Percentiles rank a stretch among this genome's conserved stretches.
Conservation (phyloP, 1,284 basidiomycete species). For the Anthracocystis setariae region DNA sequence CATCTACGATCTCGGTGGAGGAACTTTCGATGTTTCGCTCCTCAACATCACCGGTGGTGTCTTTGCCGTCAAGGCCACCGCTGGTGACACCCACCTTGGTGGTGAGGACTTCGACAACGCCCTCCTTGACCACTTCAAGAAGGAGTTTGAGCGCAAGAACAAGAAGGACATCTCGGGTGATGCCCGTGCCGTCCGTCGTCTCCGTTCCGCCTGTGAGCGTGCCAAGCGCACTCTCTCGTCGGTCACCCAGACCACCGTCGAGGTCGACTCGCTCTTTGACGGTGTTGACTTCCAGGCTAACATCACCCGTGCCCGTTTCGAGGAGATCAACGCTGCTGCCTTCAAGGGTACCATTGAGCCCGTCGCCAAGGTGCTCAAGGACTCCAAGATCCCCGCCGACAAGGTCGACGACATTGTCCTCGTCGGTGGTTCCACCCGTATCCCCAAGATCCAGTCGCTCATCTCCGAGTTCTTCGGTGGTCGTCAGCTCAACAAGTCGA, state of each 20-base stretch:
- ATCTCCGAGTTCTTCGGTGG: conserved; percentile 98
- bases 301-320: conserved; percentile 86
- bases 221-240: conserved; percentile 98
- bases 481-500: conserved; percentile 95
- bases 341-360: conserved; percentile 99
- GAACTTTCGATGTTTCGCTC: conserved; percentile 77
- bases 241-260: conserved; percentile 96
- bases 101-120: conserved; percentile 99
- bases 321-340: conserved; percentile 92
- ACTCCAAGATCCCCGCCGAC: conserved; percentile 94
- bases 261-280: conserved; percentile 98
- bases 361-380: conserved; percentile 98
- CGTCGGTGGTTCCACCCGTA: conserved; percentile 99
- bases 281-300: conserved; percentile 71
- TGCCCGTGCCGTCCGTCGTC: conserved; percentile 91
- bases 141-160: conserved; percentile 78
- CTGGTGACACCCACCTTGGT: conserved; percentile 74
- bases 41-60: conserved; percentile 75
- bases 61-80: conserved; percentile 76
- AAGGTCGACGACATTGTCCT: conserved; percentile 99
- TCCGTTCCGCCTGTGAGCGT: conserved; percentile 97
- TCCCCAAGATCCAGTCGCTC: conserved; percentile 97
- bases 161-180: conserved; percentile 93
- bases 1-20: conserved; percentile 99
- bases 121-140: conserved; percentile 84